Base-by-base conservation (phyloP, 2,329 filamentous ascomycete species). In the Tolypocladium nubicola region DNA sequence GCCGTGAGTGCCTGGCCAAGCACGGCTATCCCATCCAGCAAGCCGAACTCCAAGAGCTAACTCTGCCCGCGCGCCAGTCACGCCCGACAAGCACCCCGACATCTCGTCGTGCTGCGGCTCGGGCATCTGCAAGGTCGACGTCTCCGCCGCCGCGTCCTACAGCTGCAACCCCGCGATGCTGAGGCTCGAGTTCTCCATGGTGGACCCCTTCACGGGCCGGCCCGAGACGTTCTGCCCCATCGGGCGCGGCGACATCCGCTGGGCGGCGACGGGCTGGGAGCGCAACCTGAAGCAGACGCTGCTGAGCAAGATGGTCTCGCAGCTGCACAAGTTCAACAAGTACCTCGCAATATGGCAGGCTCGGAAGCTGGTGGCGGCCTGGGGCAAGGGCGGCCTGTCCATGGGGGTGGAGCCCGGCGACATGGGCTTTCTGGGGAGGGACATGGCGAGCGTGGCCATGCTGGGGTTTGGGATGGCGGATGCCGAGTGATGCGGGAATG, bases 261-360 rank as follows among this genome's bases (percentile, higher is more conserved):
- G 65, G 65, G 59, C 60, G 2, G 56, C 56, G 1, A 45, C 59
- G 0, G 62, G 65, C 23, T 69, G 68, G 68, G 26, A 62, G 35
- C 35, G 55, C 0, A 38, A 61, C 8, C 53, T 70, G 21, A 60
- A 63, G 13, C 38, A 52, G 0, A 57, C 58, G 19, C 63, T 71
- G 37, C 62, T 61, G 37, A 54, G 50, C 9, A 62, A 61, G n/a
- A 62, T 69, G 3, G 58, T 64, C 2, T 58, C 57, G 8, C 67
- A 66, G 56, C 59, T 71, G 3, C 63, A 67, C 53, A 65, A 63
- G 38, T 63, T 65, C 50, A 71, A 71, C 52, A 71, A 71, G 49
- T 62, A 68, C 43, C 55, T 67, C 38, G 69, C 69, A 0, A 60
- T 71, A 2, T 71, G 67, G 67, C 64, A 70, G 0, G 62, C 62